A percentile compares a stretch with the other conserved stretches of the same genome.
phyloP scores from a whole-genome alignment of 2,329 filamentous ascomycete genomes.

The Monosporascus cannonballus region DNA sequence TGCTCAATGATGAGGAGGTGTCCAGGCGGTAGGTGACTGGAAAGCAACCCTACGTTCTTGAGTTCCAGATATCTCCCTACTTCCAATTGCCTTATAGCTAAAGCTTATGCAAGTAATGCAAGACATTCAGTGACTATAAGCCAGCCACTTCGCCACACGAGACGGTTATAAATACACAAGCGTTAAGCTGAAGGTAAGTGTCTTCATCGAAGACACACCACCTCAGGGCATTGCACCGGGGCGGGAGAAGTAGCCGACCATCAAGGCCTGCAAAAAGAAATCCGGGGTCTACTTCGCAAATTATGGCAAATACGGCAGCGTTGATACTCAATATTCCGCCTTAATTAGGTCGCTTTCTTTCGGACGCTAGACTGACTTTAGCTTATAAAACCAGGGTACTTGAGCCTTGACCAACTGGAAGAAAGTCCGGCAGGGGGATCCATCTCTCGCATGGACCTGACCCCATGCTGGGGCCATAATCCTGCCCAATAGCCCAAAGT shows the following conservation, averaged over 20 bases:
- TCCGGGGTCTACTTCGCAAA: not conserved
- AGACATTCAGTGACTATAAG: too few relatives aligned
- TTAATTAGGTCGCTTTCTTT: not conserved
- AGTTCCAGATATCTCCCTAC: too few relatives aligned
- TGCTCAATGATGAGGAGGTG: too few relatives aligned
- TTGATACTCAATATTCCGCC: not conserved
- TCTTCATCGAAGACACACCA: not conserved
- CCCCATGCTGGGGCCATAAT: conserved; percentile 21
- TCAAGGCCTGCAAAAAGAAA: not conserved
- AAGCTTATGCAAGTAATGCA: too few relatives aligned
- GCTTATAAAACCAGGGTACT: conserved; percentile 20
- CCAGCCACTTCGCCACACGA: too few relatives aligned
- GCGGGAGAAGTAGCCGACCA: not conserved
- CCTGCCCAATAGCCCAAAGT: conserved; percentile 34
- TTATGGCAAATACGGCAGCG: not conserved
- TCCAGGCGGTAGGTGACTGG: too few relatives aligned
- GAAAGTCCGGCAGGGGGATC: conserved; percentile 30
- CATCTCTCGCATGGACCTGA: conserved; percentile 32
- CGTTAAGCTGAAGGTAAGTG: too few relatives aligned
- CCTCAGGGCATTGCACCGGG: not conserved
- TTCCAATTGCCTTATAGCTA: too few relatives aligned
- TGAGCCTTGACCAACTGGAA: conserved; percentile 38
- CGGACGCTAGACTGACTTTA: not conserved
- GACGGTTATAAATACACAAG: too few relatives aligned
- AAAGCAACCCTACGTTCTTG: too few relatives aligned